Percentiles rank a stretch among this genome's conserved stretches.
These are phyloP conservation scores for Arthrocladium fulminans DNA, from an alignment of 2,329 filamentous ascomycete species.

Conservation along the genomic window DNA sequence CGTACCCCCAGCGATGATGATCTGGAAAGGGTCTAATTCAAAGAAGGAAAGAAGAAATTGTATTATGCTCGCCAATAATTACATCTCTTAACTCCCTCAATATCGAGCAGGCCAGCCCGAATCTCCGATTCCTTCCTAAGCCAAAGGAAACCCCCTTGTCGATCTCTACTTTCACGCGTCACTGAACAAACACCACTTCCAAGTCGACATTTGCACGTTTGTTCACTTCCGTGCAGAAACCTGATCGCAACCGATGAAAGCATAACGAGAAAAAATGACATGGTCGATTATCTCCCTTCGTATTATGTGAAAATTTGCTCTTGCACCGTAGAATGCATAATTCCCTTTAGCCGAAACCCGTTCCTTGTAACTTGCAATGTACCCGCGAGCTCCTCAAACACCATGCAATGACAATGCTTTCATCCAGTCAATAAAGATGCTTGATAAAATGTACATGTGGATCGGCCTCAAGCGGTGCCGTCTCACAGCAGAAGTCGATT, in stretches of 20 bases:
- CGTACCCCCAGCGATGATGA: too few relatives aligned
- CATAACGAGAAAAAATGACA: neutral
- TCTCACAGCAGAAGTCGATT: slow-evolving; percentile 10
- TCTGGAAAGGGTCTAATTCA: neutral
- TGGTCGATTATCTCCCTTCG: neutral
- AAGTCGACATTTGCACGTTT: neutral
- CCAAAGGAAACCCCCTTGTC: neutral
- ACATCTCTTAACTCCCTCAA: neutral
- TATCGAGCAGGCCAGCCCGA: neutral
- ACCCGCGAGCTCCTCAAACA: neutral
- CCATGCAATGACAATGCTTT: slow-evolving; percentile 10
- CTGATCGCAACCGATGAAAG: neutral
- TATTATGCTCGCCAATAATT: slow-evolving; percentile 5
- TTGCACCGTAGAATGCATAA: slow-evolving; percentile 4
- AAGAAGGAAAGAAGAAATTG: neutral
- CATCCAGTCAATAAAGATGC: slow-evolving; percentile 1
- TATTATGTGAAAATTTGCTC: neutral
- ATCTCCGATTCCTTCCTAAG: neutral
- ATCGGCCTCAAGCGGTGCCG: slow-evolving; percentile 9
- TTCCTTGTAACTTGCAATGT: neutral
- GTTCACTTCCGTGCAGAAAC: neutral
- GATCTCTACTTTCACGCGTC: neutral
- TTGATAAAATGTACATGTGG: slow-evolving; percentile 21
- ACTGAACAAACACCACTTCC: neutral
- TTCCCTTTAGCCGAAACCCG: neutral